Base-by-base conservation (phyloP, 805 yeast genomes). In the Candida michaelii region DNA sequence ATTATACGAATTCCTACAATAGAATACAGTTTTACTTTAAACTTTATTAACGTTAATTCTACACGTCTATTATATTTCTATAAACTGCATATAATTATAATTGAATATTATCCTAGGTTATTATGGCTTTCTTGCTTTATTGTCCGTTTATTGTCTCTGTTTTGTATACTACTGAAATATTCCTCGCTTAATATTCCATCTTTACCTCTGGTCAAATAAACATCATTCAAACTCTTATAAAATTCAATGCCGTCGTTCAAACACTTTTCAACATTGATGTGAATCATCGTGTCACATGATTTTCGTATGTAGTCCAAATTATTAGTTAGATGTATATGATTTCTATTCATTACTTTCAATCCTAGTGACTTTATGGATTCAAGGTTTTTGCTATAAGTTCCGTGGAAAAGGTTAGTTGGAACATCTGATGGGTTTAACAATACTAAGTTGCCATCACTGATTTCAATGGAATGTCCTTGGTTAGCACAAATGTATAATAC, bases 301-400 rank as follows among this genome's bases (percentile, higher is more conserved):
- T 60, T 51, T 39, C 97, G 69, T 69, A 89, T 78, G 0, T 98
- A 98, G 47, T 90, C 80, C 11, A 83, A 70, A 4, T 59, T 57
- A 21, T 82, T 83, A 0, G 98, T 87, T 58, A 91, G 73, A 63
- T 93, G 99, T 13, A 93, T 79, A 59, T 93, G 98, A 50, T 83
- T 83, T 53, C 99, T 68, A 24, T 60, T 64, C 96, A 89, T 87
- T 46, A 63, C 70, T 12, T 74, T 72, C 17, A 93, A 63, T 0
- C 88, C 89, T 3, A 71, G 51, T 18, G 63, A 40, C n/a, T 73
- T 42, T 3, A 86, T 86, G 15, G 56, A 43, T 1, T 63, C 54
- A 50, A 85, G 64, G 21, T 76, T 79, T 2, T 60, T 57, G 4
- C 45, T 42, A 45, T 71, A 79, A 0, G 98, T 91, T 3, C 98